Base-by-base conservation (phyloP, 2,329 filamentous ascomycete genomes). In the Colletotrichum abscissum region DNA sequence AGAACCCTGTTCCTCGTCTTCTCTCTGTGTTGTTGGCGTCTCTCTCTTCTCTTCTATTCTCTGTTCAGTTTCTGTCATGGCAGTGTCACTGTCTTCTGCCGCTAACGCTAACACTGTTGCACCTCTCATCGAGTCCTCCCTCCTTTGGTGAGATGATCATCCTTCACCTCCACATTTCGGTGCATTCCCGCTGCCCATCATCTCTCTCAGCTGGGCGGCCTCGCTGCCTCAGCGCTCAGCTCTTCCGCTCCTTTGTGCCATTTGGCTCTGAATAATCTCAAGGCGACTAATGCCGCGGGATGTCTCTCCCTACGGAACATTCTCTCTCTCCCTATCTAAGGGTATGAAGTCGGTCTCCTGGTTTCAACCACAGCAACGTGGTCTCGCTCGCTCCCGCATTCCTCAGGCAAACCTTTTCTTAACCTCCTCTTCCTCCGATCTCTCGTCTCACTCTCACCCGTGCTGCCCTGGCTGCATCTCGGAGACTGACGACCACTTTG, bases 1-100 rank as follows among this genome's bases (percentile, higher is more conserved):
- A 73, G 71, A 70, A 70, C 67, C 71, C 55, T 73, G 71, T 30
- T 46, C 67, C 56, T 42, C 30, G 68, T 46, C 66, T 42, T 28
- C n/a, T 30, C 22, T 55, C 62, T 52, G 42, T 8, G 19, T 46
- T 35, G 33, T 33, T 46, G 38, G 38, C 38, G 14, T 14, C 49
- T 56, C 60, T 63, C 54, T 56, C 24, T 55, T 55, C 52, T 16
- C 7, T 11, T 60, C 58, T 12, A 35, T 60, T 4, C 14, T 16
- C 9, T 26, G 52, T 28, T 14, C 38, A 42, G 14, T 1, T 16
- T 42, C 38, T 42, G 11, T 11, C 33, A 12, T 12, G 11, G 33
- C 11, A 35, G 33, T 35, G 38, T 42, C 38, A 42, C 14, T 42
- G 35, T 42, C 35, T 14, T 16, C 35, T 42, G 5, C 42, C 19